Percentiles rank a stretch among this genome's conserved stretches.
phyloP scores from a whole-genome alignment of 768 basidiomycete genomes.

The Leccinum variicolor region DNA sequence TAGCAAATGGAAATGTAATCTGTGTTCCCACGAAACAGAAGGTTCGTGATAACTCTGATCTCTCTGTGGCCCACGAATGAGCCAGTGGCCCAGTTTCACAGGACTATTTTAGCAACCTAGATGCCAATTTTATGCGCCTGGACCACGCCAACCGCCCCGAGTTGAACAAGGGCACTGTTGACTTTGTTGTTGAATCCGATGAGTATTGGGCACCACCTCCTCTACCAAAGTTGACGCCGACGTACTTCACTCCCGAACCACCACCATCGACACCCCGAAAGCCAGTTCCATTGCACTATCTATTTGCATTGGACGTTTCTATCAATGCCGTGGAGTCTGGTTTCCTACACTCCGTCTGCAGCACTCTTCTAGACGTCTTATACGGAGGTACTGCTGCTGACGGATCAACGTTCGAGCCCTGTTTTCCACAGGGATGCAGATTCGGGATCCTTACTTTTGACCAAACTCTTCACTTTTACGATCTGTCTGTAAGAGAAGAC shows the following conservation, averaged over 20 bases:
- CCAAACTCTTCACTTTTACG: conserved; percentile 78
- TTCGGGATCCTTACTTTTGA: conserved; percentile 88
- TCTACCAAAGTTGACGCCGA: conserved; percentile 46
- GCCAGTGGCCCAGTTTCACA: conserved; percentile 51
- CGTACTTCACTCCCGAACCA: conserved; percentile 53
- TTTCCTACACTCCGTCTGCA: conserved; percentile 64
- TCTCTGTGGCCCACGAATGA: conserved; percentile 3
- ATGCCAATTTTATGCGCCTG: conserved; percentile 69
- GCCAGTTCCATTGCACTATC: conserved; percentile 66
- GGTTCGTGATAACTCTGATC: conserved; percentile 47
- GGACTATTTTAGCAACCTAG: conserved; percentile 84
- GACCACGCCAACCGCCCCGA: conserved; percentile 85
- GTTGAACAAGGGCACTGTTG: conserved; percentile 86
- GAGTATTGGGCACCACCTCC: conserved; percentile 86
- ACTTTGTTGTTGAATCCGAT: conserved; percentile 71
- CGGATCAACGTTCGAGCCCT: conserved; percentile 43
- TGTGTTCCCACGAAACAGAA: conserved; percentile 80
- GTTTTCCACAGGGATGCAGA: conserved; percentile 50
- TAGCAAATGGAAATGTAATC: conserved; percentile 85
- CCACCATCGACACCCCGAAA: conserved; percentile 42
- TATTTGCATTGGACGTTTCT: conserved; percentile 91
- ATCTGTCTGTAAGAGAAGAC: conserved; percentile 66
- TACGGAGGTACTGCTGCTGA: conserved; percentile 51
- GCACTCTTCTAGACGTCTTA: conserved; percentile 55
- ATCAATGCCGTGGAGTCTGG: conserved; percentile 64